Conservation (phyloP, 768 basidiomycete species). For the Daedaleopsis nitida region DNA sequence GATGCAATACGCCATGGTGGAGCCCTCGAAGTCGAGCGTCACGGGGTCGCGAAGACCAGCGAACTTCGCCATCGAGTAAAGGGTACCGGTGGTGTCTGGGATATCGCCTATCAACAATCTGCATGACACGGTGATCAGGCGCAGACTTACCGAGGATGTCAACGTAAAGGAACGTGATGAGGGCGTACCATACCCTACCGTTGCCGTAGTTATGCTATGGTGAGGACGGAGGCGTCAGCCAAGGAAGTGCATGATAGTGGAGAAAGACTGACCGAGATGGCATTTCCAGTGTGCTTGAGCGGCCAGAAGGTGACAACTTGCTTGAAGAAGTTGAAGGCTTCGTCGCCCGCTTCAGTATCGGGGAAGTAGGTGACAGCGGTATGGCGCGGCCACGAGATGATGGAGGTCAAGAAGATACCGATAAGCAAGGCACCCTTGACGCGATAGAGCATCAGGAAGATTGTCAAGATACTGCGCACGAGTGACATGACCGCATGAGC, state of each 20-base stretch:
- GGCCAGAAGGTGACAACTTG: slow-evolving; percentile 78
- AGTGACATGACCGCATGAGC: background rate
- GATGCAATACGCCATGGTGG: slow-evolving; percentile 79
- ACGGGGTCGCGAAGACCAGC: slow-evolving; percentile 85
- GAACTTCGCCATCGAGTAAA: slow-evolving; percentile 91
- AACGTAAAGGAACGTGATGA: slow-evolving; percentile 88
- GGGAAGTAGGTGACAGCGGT: slow-evolving; percentile 85
- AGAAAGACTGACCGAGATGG: slow-evolving; percentile 54
- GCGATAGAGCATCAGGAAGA: slow-evolving; percentile 82
- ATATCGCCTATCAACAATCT: slow-evolving; percentile 29
- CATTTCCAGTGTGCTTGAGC: slow-evolving; percentile 62
- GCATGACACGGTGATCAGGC: slow-evolving; percentile 45
- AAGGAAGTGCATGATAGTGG: background rate
- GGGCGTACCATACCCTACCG: slow-evolving; percentile 83
- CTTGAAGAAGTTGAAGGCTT: slow-evolving; percentile 82
- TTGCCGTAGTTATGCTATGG: slow-evolving; percentile 43
- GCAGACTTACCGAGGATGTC: slow-evolving; percentile 69
- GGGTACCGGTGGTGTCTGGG: slow-evolving; percentile 59
- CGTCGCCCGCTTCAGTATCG: slow-evolving; percentile 65
- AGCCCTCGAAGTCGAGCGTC: slow-evolving; percentile 85
- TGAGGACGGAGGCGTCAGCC: background rate
- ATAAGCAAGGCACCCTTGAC: slow-evolving; percentile 81
- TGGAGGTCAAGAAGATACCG: slow-evolving; percentile 81
- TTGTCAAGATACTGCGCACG: slow-evolving; percentile 61
- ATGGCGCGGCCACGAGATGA: slow-evolving; percentile 87